Evolutionary conservation across 2,329 filamentous ascomycete species (phyloP), one percentile per base, ranked within the genome.

Genomic region (Phoma sp.): DNA sequence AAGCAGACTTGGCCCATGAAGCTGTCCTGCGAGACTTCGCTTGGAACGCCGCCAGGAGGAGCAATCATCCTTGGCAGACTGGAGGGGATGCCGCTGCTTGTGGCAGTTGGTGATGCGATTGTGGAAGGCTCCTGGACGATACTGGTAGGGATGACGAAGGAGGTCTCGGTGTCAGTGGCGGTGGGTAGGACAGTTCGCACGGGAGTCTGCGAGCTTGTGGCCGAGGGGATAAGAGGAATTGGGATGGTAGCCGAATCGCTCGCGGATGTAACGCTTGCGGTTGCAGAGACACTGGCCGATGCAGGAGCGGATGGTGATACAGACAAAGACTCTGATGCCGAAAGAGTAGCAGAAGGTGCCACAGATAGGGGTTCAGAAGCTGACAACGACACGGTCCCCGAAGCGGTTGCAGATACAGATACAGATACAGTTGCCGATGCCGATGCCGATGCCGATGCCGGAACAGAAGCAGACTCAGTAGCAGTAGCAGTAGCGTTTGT

Each of bases 1-100:
- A 98, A 97, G 31, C 90, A 95, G 60, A 98, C 83, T 72, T 96
- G 92, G 64, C 96, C 88, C 64, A 90, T 77, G 4, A 85, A 86
- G 0, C 85, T 86, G 63, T 90, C 89, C 3, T 81, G 76, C 0
- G 91, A 89, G 17, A 81, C 74, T 7, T 64, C 58, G 4, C 77
- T 56, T 19, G 81, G 79, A 43, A 84, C 81, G 27, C 84, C 84
- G 51, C 84, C 81, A 36, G 86, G 84, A 8, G 92, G 91, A 25
- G 87, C 85, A 62, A 97, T 93, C 38, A 90, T 84, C 67, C 85
- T 86, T 19, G 92, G 92, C 55, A 96, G 81, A 32, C 81, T 80
- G 0, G 85, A 84, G 0, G 90, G 88, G 49, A 92, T 79, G 21
- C 82, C 81, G 17, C 81, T 82, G 0, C 72, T 63, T 6, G 74